Evolutionary conservation across 345 rosid species (phyloP).

Genomic region (Eucalyptus cloeziana): DNA sequence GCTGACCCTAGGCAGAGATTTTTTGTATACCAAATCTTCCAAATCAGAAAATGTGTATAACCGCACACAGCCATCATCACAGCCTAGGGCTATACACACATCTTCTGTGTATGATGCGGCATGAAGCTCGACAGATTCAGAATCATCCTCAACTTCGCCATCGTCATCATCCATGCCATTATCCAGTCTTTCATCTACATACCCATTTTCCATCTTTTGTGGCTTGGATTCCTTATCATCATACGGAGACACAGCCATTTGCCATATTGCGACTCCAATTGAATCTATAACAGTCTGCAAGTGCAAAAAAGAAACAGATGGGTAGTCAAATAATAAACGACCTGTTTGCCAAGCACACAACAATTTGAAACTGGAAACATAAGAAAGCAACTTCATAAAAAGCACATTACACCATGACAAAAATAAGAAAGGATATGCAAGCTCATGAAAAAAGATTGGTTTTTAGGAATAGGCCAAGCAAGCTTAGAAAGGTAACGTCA

Average conservation of each 20-base stretch:
- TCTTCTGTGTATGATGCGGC: constrained; percentile 15
- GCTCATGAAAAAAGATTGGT: not conserved
- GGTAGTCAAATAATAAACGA: not conserved
- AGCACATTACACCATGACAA: not conserved
- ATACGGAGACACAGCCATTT: constrained; percentile 64
- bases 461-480: not conserved
- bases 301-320: not conserved
- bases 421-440: not conserved
- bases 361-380: not conserved
- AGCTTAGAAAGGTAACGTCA: not conserved
- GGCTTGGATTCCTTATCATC: constrained; percentile 12
- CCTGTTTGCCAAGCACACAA: not conserved
- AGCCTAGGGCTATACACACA: constrained; percentile 54
- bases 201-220: constrained; percentile 38
- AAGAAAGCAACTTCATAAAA: not conserved
- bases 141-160: constrained; percentile 50
- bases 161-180: constrained; percentile 24
- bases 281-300: constrained; percentile 67
- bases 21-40: constrained; percentile 48
- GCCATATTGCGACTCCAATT: constrained; percentile 83
- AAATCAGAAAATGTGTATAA: constrained; percentile 39
- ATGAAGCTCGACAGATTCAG: constrained; percentile 29
- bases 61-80: constrained; percentile 85
- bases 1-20: constrained; percentile 84
- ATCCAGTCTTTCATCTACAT: constrained; percentile 16